Base-by-base conservation (phyloP, 139 green algal species). In the Diplosphaera chodatii region DNA sequence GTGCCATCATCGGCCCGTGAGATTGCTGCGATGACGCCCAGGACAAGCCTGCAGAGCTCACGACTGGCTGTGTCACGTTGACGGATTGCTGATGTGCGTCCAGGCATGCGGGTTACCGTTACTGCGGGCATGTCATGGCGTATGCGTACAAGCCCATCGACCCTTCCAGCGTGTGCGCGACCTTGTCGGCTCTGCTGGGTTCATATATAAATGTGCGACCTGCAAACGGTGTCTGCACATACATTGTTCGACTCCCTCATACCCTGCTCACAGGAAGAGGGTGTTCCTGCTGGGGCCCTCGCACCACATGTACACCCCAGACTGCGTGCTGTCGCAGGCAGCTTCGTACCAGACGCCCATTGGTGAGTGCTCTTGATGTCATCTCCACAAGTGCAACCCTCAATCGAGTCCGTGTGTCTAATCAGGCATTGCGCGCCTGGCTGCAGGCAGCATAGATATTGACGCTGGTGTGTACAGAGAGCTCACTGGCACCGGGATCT, bases 211-310 rank as follows among this genome's bases (percentile, higher is more conserved):
- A 48, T 48, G 8, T 13, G 37, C 37, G 37, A 8, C 37, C 37
- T 48, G 37, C 13, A 48, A n/a, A n/a, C n/a, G n/a, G n/a, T n/a
- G n/a, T n/a, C n/a, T n/a, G n/a, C n/a, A n/a, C n/a, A n/a, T n/a
- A n/a, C n/a, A n/a, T n/a, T n/a, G n/a, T n/a, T n/a, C n/a, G n/a
- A n/a, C n/a, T n/a, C n/a, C n/a, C n/a, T 48, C 2, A 48, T 48
- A 21, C 10, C 55, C 22, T 63, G 10, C 32, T 0, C 78, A 31
- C 84, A 96, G 89, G 33, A 79, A 71, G 31, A 85, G 91, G 6
- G 75, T 97, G 6, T 96, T 97, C 72, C 71, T 97, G 28, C 67
- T 97, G 40, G 94, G 94, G 3, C 94, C 94, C 21, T 94, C 84
- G 0, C 94, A 98, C 77, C 91, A 98, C 72, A 66, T 91, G 31